Evolutionary conservation across 2,329 filamentous ascomycete genomes (phyloP).

Genomic region (Exophiala bonariae): DNA sequence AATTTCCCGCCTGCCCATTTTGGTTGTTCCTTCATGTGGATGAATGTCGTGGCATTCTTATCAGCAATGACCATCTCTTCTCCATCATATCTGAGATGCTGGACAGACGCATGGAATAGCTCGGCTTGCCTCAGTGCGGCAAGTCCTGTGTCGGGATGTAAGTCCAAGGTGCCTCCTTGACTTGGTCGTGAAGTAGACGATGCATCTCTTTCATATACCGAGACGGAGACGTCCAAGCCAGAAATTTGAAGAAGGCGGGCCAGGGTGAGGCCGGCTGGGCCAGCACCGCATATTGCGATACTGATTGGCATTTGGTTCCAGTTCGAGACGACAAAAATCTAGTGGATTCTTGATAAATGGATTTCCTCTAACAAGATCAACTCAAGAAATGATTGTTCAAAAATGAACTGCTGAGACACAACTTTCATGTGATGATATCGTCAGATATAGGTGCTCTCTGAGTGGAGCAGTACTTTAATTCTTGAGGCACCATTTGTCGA

Average conservation of each 20-base stretch:
- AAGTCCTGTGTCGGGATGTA: conserved; percentile 35
- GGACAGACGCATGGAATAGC: conserved; percentile 34
- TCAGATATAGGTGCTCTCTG: too few relatives aligned
- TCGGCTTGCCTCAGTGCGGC: conserved; percentile 34
- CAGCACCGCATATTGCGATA: conserved; percentile 36
- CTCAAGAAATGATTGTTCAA: too few relatives aligned
- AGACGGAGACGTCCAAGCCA: conserved; percentile 24
- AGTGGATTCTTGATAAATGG: background rate
- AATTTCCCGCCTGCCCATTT: conserved; percentile 12
- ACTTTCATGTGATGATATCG: too few relatives aligned
- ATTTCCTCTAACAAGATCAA: too few relatives aligned
- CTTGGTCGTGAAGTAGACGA: conserved; percentile 28
- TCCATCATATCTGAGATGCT: conserved; percentile 40
- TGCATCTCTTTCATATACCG: conserved; percentile 34
- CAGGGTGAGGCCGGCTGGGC: conserved; percentile 36
- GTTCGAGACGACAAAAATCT: background rate
- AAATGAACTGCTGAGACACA: too few relatives aligned
- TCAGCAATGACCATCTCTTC: conserved; percentile 44
- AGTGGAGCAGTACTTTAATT: too few relatives aligned
- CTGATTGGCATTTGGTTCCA: conserved; percentile 7
- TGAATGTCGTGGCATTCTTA: conserved; percentile 37
- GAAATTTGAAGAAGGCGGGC: conserved; percentile 34
- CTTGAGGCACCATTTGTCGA: too few relatives aligned
- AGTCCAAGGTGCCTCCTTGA: conserved; percentile 39
- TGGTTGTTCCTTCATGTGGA: conserved; percentile 22